Percentiles rank a stretch among this genome's conserved stretches.
Evolutionary conservation across 2,329 filamentous ascomycete species (phyloP).

Genomic region (Juglanconis oblonga): DNA sequence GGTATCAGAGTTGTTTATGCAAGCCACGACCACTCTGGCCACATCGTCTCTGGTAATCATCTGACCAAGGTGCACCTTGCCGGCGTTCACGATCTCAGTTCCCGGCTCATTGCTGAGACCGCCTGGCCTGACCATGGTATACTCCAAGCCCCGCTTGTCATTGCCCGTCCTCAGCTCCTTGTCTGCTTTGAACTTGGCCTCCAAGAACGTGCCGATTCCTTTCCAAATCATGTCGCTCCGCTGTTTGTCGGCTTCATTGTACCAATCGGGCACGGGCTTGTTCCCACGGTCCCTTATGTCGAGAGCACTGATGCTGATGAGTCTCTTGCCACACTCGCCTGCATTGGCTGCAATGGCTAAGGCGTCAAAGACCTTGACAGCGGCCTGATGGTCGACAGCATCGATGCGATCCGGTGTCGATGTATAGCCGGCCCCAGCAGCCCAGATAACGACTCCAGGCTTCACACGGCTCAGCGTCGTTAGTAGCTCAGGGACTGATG

Average conservation of each 20-base stretch:
- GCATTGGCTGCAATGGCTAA: conserved; percentile 31
- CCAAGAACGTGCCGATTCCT: conserved; percentile 36
- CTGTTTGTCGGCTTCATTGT: conserved; percentile 34
- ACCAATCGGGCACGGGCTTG: conserved; percentile 39
- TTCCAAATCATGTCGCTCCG: conserved; percentile 35
- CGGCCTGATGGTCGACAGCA: conserved; percentile 42
- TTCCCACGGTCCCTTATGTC: conserved; percentile 39
- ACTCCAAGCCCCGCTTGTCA: conserved; percentile 34
- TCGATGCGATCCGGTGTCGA: conserved; percentile 36
- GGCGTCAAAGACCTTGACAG: conserved; percentile 44
- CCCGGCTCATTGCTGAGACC: conserved; percentile 35
- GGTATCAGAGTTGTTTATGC: conserved; percentile 37
- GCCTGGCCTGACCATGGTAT: conserved; percentile 43
- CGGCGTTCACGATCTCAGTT: conserved; percentile 37
- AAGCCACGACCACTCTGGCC: conserved; percentile 38
- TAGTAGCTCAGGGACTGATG: conserved; percentile 34
- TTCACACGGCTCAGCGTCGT: conserved; percentile 31
- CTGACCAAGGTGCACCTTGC: conserved; percentile 35
- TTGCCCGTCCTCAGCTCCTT: conserved; percentile 36
- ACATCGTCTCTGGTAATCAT: conserved; percentile 43
- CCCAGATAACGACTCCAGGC: conserved; percentile 33
- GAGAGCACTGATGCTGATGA: conserved; percentile 43
- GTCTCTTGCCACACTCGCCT: conserved; percentile 35
- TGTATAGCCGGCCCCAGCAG: conserved; percentile 29
- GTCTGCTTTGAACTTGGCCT: conserved; percentile 42